Evolutionary conservation across 176 grass and related monocot genomes (phyloP).

Genomic region (Musa itinerans): DNA sequence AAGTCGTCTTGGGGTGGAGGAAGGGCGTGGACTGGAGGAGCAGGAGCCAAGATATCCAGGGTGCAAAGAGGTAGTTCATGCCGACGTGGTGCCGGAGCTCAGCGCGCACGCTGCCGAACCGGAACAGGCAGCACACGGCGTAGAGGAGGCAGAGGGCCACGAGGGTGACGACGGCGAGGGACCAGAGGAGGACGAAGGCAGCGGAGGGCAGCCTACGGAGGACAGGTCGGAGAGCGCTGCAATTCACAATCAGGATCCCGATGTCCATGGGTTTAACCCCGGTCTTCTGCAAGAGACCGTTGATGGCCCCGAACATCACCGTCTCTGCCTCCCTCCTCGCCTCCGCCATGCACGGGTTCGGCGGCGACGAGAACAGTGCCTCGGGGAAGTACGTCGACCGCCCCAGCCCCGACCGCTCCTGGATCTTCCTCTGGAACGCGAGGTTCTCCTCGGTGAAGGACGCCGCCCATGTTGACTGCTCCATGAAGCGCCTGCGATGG

Average conservation of each 20-base stretch:
- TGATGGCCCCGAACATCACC: conserved; percentile 86
- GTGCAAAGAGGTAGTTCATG: conserved; percentile 71
- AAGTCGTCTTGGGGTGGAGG: not conserved
- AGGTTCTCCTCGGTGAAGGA: too few species aligned
- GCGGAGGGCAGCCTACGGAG: conserved; percentile 19
- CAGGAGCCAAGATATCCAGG: conserved; percentile 55
- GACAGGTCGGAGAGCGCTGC: conserved; percentile 7
- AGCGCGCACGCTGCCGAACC: conserved; percentile 36
- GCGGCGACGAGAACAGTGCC: conserved; percentile 52
- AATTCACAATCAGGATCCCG: conserved; percentile 64
- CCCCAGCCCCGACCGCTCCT: conserved; percentile 60
- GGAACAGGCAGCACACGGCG: not conserved
- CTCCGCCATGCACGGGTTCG: conserved; percentile 88
- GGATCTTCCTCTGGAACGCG: conserved; percentile 66
- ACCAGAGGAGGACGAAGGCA: conserved; percentile 32
- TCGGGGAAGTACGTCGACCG: conserved; percentile 56
- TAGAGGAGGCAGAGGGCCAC: conserved; percentile 13
- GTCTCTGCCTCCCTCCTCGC: conserved; percentile 67
- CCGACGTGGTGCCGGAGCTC: conserved; percentile 67
- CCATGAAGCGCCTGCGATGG: conserved; percentile 59
- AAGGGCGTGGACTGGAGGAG: conserved; percentile 41
- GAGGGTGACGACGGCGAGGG: not conserved
- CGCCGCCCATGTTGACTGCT: conserved; percentile 25
- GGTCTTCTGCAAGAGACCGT: conserved; percentile 50
- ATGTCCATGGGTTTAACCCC: conserved; percentile 51